Percentiles rank a stretch among this genome's conserved stretches.
These are phyloP conservation scores for Yamadazyma paraphyllophila DNA, from an alignment of 805 yeast genomes.

Conservation along the genomic window DNA sequence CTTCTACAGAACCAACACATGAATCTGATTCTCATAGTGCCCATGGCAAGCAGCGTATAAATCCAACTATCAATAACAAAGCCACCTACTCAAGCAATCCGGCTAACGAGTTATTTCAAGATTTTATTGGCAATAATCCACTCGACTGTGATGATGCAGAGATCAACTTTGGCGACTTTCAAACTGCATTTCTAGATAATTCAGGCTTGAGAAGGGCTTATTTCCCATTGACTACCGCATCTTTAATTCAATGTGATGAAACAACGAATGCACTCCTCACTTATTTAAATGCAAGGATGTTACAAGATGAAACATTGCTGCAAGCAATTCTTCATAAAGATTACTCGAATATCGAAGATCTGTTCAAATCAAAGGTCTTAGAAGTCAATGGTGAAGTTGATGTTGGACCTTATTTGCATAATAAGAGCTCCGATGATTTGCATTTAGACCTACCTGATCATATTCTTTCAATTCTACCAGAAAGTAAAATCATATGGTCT, in stretches of 20 bases:
- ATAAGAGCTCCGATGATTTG: background rate
- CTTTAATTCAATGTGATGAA: background rate
- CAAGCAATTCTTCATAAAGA: constrained; percentile 2
- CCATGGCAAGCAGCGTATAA: background rate
- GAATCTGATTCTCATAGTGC: background rate
- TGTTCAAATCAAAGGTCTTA: constrained; percentile 2
- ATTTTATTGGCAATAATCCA: constrained; percentile 10
- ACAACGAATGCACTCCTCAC: background rate
- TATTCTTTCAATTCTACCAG: constrained; percentile 47
- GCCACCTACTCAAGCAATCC: background rate
- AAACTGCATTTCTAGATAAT: background rate
- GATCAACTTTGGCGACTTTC: constrained; percentile 4
- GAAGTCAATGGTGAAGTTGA: constrained; percentile 5
- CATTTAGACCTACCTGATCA: constrained; percentile 37
- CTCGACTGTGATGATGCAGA: background rate
- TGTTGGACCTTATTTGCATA: background rate
- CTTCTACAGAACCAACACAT: background rate
- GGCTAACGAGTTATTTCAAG: background rate
- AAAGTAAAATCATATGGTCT: constrained; percentile 50
- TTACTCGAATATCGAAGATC: background rate
- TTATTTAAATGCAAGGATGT: background rate
- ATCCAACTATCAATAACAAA: background rate
- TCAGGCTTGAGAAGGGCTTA: constrained; percentile 3
- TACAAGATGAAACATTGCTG: background rate
- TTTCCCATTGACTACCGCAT: background rate